These are phyloP conservation scores for Zymoseptoria crescenta DNA, from an alignment of 2,329 filamentous ascomycete genomes.

Conservation along the genomic window DNA sequence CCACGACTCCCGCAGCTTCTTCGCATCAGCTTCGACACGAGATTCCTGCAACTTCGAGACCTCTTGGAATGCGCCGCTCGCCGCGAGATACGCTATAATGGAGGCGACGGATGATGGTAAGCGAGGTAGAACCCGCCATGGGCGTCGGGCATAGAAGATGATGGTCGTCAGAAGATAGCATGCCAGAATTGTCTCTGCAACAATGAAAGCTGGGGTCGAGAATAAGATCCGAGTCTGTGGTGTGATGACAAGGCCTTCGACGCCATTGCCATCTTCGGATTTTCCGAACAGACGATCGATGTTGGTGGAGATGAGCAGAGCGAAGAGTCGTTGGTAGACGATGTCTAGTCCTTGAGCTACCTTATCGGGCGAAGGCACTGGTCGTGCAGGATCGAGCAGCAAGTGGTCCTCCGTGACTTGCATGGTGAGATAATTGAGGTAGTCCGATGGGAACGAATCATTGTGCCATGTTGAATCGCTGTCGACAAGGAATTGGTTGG, in stretches of 20 bases:
- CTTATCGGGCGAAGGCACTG: constrained; percentile 28
- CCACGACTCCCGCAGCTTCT: constrained; percentile 6
- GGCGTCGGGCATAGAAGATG: constrained; percentile 36
- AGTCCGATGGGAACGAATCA: constrained; percentile 38
- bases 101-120: constrained; percentile 47
- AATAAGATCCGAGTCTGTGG: constrained; percentile 43
- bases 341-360: constrained; percentile 19
- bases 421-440: constrained; percentile 42
- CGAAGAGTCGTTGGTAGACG: constrained; percentile 35
- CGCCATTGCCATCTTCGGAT: accelerated
- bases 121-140: constrained; percentile 40
- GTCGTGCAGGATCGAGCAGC: constrained; percentile 31
- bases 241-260: constrained; percentile 14
- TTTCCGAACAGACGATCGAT: constrained; percentile 32
- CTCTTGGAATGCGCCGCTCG: constrained; percentile 39
- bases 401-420: constrained; percentile 23
- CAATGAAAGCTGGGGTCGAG: constrained; percentile 38
- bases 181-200: constrained; percentile 38
- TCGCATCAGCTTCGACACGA: not conserved
- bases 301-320: constrained; percentile 40
- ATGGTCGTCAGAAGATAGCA: constrained; percentile 40
- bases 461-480: constrained; percentile 40
- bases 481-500: constrained; percentile 12
- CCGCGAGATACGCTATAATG: constrained; percentile 41
- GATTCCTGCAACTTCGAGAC: constrained; percentile 8